Evolutionary conservation across 345 rosid species (phyloP).

Genomic region (Melaleuca alternifolia): DNA sequence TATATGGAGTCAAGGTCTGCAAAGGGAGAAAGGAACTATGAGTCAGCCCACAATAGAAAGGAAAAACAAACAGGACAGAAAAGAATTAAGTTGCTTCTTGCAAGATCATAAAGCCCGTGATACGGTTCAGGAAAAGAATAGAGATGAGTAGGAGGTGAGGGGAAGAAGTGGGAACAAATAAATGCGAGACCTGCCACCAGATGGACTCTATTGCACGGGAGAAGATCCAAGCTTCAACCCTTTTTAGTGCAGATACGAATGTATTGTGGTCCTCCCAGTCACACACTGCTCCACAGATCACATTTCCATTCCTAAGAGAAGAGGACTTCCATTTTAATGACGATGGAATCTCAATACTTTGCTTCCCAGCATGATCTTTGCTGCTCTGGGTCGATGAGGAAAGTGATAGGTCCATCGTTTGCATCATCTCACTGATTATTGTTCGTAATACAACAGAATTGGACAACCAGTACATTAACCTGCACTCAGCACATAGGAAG

Average conservation of each 20-base stretch:
- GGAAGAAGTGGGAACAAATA: background rate
- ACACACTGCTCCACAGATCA: conserved; percentile 9
- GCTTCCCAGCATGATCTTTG: conserved; percentile 23
- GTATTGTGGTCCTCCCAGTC: conserved; percentile 56
- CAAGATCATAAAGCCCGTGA: background rate
- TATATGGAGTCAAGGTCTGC: conserved; percentile 91
- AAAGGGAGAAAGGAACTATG: conserved; percentile 2
- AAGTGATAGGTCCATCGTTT: conserved; percentile 19
- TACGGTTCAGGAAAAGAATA: background rate
- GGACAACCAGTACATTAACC: conserved; percentile 94
- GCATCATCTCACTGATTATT: conserved; percentile 39
- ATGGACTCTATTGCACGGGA: conserved; percentile 75
- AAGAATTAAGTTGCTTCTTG: background rate
- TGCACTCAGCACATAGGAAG: conserved; percentile 13
- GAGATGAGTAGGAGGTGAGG: background rate
- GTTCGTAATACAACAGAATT: conserved; percentile 69
- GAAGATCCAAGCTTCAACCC: conserved; percentile 92
- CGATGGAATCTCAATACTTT: conserved; percentile 23
- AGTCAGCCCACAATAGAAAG: conserved; percentile 1
- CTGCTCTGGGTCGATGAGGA: conserved; percentile 20
- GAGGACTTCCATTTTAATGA: conserved; percentile 53
- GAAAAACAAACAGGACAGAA: background rate
- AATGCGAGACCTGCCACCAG: conserved; percentile 86
- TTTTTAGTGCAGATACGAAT: conserved; percentile 60
- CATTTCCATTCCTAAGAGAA: conserved; percentile 24